A percentile compares a stretch with the other conserved stretches of the same genome.
phyloP scores from a whole-genome alignment of 2,329 filamentous ascomycete genomes.

The Rutstroemia sp. region DNA sequence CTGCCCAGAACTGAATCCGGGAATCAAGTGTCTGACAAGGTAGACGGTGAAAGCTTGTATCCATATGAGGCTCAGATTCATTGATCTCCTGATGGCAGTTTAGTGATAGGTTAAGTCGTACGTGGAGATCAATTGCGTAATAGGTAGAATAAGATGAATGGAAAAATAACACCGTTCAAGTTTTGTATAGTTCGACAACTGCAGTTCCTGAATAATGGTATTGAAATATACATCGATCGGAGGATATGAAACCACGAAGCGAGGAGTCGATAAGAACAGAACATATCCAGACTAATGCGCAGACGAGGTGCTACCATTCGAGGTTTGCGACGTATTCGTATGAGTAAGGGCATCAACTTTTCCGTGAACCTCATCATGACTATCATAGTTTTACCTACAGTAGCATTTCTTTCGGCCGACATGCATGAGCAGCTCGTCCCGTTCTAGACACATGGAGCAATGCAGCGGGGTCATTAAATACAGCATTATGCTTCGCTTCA shows the following conservation, averaged over 20 bases:
- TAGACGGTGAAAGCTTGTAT: neutral
- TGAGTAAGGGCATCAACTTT: neutral
- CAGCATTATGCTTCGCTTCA: neutral
- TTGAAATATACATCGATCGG: neutral
- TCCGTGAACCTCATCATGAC: neutral
- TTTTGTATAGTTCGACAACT: neutral
- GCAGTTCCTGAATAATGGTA: neutral
- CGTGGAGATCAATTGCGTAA: conserved; percentile 1
- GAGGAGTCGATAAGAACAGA: neutral
- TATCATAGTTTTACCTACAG: neutral
- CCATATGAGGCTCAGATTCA: conserved; percentile 2
- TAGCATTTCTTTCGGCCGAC: neutral
- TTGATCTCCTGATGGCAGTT: conserved; percentile 2
- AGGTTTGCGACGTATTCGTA: neutral
- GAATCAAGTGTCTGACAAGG: neutral
- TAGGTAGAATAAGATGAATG: neutral
- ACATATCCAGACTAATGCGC: neutral
- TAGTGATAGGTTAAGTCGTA: neutral
- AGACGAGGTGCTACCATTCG: neutral
- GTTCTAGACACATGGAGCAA: neutral
- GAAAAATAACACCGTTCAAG: neutral
- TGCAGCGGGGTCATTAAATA: neutral
- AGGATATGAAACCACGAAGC: conserved; percentile 1
- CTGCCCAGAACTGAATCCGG: neutral
- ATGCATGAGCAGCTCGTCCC: neutral